Conservation (phyloP, 1,139 yeast genomes). For the Zygoascus sp. region DNA sequence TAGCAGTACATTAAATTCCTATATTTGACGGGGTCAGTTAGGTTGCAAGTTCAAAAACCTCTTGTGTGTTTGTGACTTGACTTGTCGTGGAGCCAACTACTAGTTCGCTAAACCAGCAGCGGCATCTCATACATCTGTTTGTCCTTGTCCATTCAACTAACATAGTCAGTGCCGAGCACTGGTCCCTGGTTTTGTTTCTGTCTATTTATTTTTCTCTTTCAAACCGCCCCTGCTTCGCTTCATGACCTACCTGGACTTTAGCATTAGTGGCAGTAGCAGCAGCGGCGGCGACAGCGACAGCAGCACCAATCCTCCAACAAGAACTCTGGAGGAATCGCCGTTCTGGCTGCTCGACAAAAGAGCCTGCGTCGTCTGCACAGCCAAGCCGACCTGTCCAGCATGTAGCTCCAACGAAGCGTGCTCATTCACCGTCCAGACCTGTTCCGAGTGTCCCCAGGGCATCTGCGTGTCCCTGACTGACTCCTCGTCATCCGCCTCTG, state of each 20-base stretch:
- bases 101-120: too few relatives aligned
- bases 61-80: too few relatives aligned
- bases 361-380: slow-evolving; percentile 11
- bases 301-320: neutral
- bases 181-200: neutral
- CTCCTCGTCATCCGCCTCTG: slow-evolving; percentile 1
- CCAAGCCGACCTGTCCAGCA: slow-evolving; percentile 26
- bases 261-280: neutral
- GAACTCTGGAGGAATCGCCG: neutral
- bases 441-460: slow-evolving; percentile 29
- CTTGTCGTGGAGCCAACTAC: too few relatives aligned
- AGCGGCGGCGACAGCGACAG: too few relatives aligned
- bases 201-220: neutral
- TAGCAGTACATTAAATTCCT: neutral
- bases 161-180: neutral
- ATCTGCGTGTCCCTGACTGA: slow-evolving; percentile 20
- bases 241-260: neutral
- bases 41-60: neutral
- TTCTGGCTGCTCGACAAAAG: slow-evolving; percentile 8
- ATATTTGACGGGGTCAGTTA: neutral
- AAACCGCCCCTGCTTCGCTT: neutral
- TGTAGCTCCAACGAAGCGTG: slow-evolving; percentile 31
- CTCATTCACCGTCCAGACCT: slow-evolving; percentile 30
- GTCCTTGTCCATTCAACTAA: neutral
- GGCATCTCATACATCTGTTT: too few relatives aligned